A percentile compares a stretch with the other conserved stretches of the same genome.
phyloP scores from a whole-genome alignment of 352 stramenopile genomes.

The Pythium phragmitis region DNA sequence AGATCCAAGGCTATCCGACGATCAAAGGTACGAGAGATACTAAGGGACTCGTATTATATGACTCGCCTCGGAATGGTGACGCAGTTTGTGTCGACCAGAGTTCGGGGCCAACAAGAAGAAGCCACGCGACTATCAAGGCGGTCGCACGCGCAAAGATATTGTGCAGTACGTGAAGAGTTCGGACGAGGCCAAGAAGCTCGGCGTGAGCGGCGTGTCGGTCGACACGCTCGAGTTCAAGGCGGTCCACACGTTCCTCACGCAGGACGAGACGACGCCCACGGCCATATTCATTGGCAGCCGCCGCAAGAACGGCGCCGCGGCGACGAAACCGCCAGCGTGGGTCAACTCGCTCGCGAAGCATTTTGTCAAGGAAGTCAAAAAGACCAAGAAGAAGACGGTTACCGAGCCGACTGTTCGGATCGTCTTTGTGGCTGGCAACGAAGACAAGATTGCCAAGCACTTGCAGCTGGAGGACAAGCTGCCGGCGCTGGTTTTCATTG shows the following conservation, averaged over 20 bases:
- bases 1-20: constrained; percentile 76
- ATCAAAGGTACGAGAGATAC: constrained; percentile 52
- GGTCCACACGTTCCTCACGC: constrained; percentile 58
- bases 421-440: constrained; percentile 56
- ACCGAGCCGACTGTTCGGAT: constrained; percentile 33
- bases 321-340: constrained; percentile 50
- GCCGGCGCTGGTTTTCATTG: constrained; percentile 63
- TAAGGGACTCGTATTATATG: neutral
- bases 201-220: constrained; percentile 48
- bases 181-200: constrained; percentile 64
- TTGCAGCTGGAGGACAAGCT: constrained; percentile 60
- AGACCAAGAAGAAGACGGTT: constrained; percentile 58
- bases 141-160: constrained; percentile 60
- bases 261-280: constrained; percentile 45
- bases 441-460: constrained; percentile 68
- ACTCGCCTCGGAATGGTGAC: no score
- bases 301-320: constrained; percentile 46
- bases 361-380: constrained; percentile 44
- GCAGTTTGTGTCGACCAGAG: constrained; percentile 28
- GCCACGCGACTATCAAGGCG: constrained; percentile 66
- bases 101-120: constrained; percentile 84
- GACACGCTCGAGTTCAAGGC: constrained; percentile 47
- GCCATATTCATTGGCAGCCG: constrained; percentile 69
- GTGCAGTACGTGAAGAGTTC: constrained; percentile 74
- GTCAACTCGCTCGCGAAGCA: constrained; percentile 52